A percentile compares a stretch with the other conserved stretches of the same genome.
phyloP scores from a whole-genome alignment of 371 early-diverging fungal genomes.

The Entomophthora muscae region DNA sequence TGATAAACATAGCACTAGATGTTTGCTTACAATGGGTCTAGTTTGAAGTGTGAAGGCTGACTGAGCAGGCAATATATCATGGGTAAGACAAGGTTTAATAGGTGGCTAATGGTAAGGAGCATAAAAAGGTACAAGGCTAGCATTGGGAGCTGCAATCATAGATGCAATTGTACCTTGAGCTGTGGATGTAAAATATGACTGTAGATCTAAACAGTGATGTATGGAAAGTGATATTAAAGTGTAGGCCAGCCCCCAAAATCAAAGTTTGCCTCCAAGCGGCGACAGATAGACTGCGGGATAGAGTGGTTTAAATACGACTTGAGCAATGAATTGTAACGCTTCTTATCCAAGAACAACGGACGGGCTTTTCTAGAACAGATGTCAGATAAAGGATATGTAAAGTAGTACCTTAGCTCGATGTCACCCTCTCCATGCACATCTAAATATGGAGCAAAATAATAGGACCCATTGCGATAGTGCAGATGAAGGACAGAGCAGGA shows the following conservation, averaged over 20 bases:
- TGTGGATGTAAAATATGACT: no score
- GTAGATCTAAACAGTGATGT: no score
- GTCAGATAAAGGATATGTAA: neutral
- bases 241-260: slow-evolving; percentile 90
- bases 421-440: slow-evolving; percentile 92
- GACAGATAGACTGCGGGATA: slow-evolving; percentile 70
- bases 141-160: no score
- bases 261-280: slow-evolving; percentile 72
- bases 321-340: slow-evolving; percentile 68
- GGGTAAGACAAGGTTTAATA: no score
- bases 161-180: no score
- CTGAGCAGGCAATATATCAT: no score
- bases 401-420: slow-evolving; percentile 45
- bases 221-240: no score
- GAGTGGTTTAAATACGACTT: slow-evolving; percentile 68
- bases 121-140: no score
- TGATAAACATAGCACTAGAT: no score
- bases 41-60: no score
- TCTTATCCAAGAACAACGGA: slow-evolving; percentile 63
- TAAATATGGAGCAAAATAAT: slow-evolving; percentile 78
- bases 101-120: no score
- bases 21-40: no score
- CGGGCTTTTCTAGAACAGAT: slow-evolving; percentile 39
- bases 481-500: slow-evolving; percentile 60
- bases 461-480: slow-evolving; percentile 71